Conservation (phyloP, 2,329 filamentous ascomycete species). For the Fusarium udum region DNA sequence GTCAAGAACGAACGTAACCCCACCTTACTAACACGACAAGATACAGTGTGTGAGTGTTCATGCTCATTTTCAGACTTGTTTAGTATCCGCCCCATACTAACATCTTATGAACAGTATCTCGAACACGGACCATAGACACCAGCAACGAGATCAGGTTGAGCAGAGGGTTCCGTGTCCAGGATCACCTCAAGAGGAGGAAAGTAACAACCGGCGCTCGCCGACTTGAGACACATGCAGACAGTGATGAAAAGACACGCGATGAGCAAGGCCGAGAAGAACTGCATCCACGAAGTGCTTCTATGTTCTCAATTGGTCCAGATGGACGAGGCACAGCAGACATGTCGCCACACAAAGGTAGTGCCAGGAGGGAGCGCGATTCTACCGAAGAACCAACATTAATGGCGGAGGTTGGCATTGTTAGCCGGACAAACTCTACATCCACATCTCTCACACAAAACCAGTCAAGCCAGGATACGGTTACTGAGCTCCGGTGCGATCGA, state of each 20-base stretch:
- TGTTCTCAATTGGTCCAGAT: not conserved
- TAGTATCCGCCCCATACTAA: not conserved
- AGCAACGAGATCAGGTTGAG: constrained; percentile 49
- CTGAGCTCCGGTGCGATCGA: not conserved
- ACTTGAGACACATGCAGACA: not conserved
- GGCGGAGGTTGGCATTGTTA: not conserved
- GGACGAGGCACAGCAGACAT: not conserved
- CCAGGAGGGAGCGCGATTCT: constrained; percentile 4
- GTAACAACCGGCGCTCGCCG: constrained; percentile 1
- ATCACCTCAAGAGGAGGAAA: constrained; percentile 4
- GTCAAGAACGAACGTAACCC: not conserved
- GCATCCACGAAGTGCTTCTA: not conserved
- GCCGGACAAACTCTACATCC: not conserved
- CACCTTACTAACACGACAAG: constrained; percentile 9
- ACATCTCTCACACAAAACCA: not conserved
- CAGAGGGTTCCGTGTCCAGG: constrained; percentile 20
- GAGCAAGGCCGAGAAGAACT: constrained; percentile 5
- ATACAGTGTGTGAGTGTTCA: constrained; percentile 26
- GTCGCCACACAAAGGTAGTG: constrained; percentile 6
- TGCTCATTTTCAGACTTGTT: not conserved
- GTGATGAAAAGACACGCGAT: not conserved
- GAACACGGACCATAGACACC: constrained; percentile 32
- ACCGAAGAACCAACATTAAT: not conserved
- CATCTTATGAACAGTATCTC: constrained; percentile 23
- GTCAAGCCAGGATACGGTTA: not conserved